Percentiles rank a stretch among this genome's conserved stretches.
Evolutionary conservation across 805 yeast genomes (phyloP).

Genomic region (Myxozyma mucilagina): DNA sequence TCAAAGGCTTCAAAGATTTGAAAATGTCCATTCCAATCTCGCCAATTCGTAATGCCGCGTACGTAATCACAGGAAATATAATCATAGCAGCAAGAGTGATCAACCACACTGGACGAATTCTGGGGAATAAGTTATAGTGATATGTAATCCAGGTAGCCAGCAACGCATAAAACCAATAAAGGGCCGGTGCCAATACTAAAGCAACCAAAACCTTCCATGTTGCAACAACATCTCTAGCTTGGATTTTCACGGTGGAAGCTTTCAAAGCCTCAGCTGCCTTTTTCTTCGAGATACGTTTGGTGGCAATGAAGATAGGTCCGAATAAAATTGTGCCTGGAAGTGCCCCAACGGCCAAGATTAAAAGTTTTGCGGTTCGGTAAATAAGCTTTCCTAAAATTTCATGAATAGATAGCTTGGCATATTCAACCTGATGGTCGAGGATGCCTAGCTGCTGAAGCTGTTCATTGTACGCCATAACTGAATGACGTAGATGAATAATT

Average conservation of each 20-base stretch:
- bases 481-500: constrained; percentile 58
- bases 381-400: constrained; percentile 50
- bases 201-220: constrained; percentile 94
- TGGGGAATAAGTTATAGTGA: constrained; percentile 38
- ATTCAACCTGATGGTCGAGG: constrained; percentile 68
- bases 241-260: constrained; percentile 82
- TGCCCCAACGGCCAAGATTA: constrained; percentile 60
- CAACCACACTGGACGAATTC: constrained; percentile 34
- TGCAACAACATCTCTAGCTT: constrained; percentile 91
- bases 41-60: constrained; percentile 85
- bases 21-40: constrained; percentile 89
- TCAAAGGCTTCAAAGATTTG: constrained; percentile 80
- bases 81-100: constrained; percentile 57
- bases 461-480: constrained; percentile 70
- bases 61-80: constrained; percentile 68
- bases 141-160: constrained; percentile 42
- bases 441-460: constrained; percentile 62
- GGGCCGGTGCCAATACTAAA: constrained; percentile 82
- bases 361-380: constrained; percentile 57
- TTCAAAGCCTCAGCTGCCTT: constrained; percentile 81
- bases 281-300: constrained; percentile 68
- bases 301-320: constrained; percentile 82
- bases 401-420: constrained; percentile 52
- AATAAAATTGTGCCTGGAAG: constrained; percentile 85
- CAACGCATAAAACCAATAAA: constrained; percentile 76